Conservation (phyloP, 768 basidiomycete genomes). For the Amanita jacksonii region DNA sequence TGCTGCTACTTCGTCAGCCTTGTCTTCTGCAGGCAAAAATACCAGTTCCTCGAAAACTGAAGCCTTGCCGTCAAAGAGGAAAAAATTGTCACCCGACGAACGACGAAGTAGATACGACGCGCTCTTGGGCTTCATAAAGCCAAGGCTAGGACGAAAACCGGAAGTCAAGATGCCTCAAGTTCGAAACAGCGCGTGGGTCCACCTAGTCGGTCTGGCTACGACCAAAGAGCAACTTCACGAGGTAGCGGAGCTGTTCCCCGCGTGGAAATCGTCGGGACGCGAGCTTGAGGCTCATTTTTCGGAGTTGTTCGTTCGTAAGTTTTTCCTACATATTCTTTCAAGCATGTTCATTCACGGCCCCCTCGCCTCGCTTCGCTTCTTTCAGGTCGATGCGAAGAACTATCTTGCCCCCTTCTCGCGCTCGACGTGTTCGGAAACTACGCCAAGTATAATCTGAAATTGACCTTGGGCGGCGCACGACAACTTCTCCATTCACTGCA, state of each 20-base stretch:
- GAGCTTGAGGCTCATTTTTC: slow-evolving; percentile 29
- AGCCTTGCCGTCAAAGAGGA: slow-evolving; percentile 11
- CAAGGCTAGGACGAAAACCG: slow-evolving; percentile 31
- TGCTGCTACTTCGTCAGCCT: neutral
- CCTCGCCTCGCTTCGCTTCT: neutral
- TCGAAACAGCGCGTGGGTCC: slow-evolving; percentile 37
- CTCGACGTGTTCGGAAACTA: slow-evolving; percentile 54
- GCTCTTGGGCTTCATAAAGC: slow-evolving; percentile 25
- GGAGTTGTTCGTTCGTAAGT: slow-evolving; percentile 49
- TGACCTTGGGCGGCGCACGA: slow-evolving; percentile 43
- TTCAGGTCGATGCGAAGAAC: slow-evolving; percentile 53
- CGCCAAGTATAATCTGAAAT: slow-evolving; percentile 46
- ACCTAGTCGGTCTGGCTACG: slow-evolving; percentile 40
- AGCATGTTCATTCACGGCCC: neutral
- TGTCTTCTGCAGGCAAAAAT: no score
- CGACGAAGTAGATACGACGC: slow-evolving; percentile 25
- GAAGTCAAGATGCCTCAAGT: slow-evolving; percentile 24
- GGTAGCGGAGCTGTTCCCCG: slow-evolving; percentile 37
- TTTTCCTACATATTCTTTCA: no score
- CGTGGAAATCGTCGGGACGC: slow-evolving; percentile 36
- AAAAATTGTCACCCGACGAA: slow-evolving; percentile 21
- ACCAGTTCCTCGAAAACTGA: no score
- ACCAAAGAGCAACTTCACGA: slow-evolving; percentile 39
- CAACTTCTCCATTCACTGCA: slow-evolving; percentile 50
- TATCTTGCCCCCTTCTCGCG: slow-evolving; percentile 45